Conservation (phyloP, 495 filamentous ascomycete genomes). For the Neohortaea acidophila region DNA sequence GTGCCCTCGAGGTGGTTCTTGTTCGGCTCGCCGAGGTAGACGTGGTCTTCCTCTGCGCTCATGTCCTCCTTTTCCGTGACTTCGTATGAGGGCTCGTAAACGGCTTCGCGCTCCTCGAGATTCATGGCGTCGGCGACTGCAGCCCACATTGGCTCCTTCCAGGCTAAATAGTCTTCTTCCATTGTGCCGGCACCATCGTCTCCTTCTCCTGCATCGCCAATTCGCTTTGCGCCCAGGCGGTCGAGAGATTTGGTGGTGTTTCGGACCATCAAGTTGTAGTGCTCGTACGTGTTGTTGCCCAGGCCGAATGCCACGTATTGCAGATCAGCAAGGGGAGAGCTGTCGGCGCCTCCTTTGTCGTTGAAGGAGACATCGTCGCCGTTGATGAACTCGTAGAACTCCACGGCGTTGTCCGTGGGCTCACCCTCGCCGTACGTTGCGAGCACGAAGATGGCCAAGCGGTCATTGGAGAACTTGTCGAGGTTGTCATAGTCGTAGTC, state of each 20-base stretch:
- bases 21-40: conserved; percentile 94
- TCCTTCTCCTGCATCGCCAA: conserved; percentile 83
- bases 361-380: conserved; percentile 70
- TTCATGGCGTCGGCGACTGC: conserved; percentile 66
- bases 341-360: conserved; percentile 44
- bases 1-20: conserved; percentile 80
- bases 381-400: conserved; percentile 94
- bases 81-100: conserved; percentile 85
- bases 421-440: conserved; percentile 98
- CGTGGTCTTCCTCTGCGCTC: conserved; percentile 60
- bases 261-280: conserved; percentile 98
- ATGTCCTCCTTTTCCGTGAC: conserved; percentile 64
- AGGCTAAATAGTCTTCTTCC: conserved; percentile 98
- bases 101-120: conserved; percentile 86
- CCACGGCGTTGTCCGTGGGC: conserved; percentile 95
- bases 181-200: conserved; percentile 98
- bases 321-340: conserved; percentile 64
- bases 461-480: conserved; percentile 74
- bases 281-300: conserved; percentile 98
- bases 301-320: conserved; percentile 93
- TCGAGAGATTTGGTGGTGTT: conserved; percentile 64
- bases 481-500: conserved; percentile 96
- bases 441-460: conserved; percentile 86
- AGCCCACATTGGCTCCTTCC: conserved; percentile 99
- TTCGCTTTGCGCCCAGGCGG: conserved; percentile 66